Percentiles rank a stretch among this genome's conserved stretches.
These are phyloP conservation scores for Suillus hirtellus DNA, from an alignment of 768 basidiomycete species.

Conservation along the genomic window DNA sequence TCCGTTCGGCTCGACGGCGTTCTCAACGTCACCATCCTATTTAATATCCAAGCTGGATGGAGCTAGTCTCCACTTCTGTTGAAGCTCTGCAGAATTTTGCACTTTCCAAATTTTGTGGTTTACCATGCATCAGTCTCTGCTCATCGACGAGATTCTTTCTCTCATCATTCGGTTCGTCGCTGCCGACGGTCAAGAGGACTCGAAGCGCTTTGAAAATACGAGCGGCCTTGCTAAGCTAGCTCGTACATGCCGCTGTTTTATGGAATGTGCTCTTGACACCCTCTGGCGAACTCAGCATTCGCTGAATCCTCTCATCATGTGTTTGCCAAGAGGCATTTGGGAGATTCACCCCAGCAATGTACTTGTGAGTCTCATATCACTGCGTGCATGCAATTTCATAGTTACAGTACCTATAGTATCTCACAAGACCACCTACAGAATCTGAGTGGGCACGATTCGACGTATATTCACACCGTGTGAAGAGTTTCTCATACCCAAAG, in stretches of 20 bases:
- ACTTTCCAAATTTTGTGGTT: not conserved
- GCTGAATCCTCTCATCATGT: constrained; percentile 30
- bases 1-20: not conserved
- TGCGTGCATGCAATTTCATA: constrained; percentile 1
- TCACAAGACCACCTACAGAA: constrained; percentile 21
- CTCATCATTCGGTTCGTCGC: constrained; percentile 27
- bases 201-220: constrained; percentile 21
- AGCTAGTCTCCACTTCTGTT: not conserved
- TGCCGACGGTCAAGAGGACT: constrained; percentile 20
- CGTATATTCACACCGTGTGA: constrained; percentile 28
- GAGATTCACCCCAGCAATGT: constrained; percentile 19
- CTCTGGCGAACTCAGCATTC: constrained; percentile 34
- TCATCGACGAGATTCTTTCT: constrained; percentile 27
- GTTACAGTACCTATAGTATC: constrained; percentile 14
- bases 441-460: constrained; percentile 25
- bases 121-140: constrained; percentile 32
- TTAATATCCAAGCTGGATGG: not conserved
- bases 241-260: constrained; percentile 29
- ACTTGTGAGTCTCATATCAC: constrained; percentile 22
- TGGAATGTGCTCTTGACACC: constrained; percentile 31
- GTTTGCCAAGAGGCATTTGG: constrained; percentile 28
- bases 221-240: constrained; percentile 29
- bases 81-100: not conserved
- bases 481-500: constrained; percentile 25
- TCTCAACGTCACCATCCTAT: not conserved